Conservation (phyloP, 176 grass and related monocot species). For the Avena eriantha region DNA sequence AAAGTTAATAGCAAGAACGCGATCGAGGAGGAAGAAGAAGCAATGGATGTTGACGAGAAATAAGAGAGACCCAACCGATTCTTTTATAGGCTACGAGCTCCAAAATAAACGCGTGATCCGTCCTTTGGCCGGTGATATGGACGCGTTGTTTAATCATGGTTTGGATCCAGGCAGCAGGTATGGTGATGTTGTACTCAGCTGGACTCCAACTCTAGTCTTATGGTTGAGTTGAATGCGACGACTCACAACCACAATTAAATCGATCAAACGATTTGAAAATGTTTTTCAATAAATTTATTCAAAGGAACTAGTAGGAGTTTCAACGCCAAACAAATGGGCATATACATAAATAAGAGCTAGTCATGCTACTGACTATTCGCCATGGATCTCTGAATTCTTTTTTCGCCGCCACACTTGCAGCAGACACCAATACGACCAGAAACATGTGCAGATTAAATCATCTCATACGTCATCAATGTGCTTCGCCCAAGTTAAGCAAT, state of each 20-base stretch:
- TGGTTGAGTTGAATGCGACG: constrained; percentile 21
- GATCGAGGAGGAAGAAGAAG: neutral
- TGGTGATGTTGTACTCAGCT: neutral
- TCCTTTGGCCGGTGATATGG: constrained; percentile 49
- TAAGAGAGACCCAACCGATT: neutral
- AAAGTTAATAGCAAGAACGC: neutral
- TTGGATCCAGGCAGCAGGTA: neutral
- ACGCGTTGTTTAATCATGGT: neutral
- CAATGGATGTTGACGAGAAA: neutral
- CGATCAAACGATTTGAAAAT: too few relatives aligned
- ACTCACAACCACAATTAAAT: neutral
- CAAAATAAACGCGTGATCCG: neutral
- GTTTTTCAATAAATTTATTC: too few relatives aligned
- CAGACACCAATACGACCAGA: neutral
- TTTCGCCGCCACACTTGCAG: neutral
- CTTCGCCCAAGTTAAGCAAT: too few relatives aligned
- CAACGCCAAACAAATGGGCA: too few relatives aligned
- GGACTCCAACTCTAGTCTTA: neutral
- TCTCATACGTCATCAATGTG: too few relatives aligned
- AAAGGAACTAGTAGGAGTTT: too few relatives aligned
- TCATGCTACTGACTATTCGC: neutral
- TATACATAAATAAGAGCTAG: neutral
- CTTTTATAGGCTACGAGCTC: constrained; percentile 3
- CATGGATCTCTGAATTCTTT: neutral
- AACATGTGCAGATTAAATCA: neutral